These are phyloP conservation scores for Fusarium coicis DNA, from an alignment of 2,329 filamentous ascomycete genomes.

Conservation along the genomic window DNA sequence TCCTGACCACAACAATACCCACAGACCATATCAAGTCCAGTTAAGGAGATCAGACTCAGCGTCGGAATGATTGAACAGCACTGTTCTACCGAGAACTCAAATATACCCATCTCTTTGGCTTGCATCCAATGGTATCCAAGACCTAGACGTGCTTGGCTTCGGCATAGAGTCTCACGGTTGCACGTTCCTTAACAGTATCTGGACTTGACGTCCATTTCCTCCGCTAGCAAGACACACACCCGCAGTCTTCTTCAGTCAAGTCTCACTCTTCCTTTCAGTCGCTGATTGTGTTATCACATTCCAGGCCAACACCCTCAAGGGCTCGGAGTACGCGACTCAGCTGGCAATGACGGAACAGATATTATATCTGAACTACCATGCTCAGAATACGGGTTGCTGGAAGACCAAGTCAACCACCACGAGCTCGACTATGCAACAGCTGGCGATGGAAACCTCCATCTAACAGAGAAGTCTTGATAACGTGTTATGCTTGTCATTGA, in stretches of 20 bases:
- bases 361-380: not conserved
- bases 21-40: slow-evolving; percentile 47
- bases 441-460: slow-evolving; percentile 44
- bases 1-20: slow-evolving; percentile 48
- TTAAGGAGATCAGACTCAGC: slow-evolving; percentile 49
- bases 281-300: slow-evolving; percentile 61
- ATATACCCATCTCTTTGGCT: slow-evolving; percentile 54
- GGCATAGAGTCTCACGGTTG: slow-evolving; percentile 57
- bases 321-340: slow-evolving; percentile 48
- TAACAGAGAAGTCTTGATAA: slow-evolving; percentile 36
- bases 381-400: not conserved
- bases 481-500: slow-evolving; percentile 38
- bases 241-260: slow-evolving; percentile 53
- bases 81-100: slow-evolving; percentile 56
- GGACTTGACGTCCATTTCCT: slow-evolving; percentile 52
- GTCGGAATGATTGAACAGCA: slow-evolving; percentile 51
- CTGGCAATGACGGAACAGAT: not conserved
- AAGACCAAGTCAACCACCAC: slow-evolving; percentile 20
- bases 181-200: slow-evolving; percentile 57
- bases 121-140: slow-evolving; percentile 53
- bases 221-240: slow-evolving; percentile 48
- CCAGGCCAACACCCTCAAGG: slow-evolving; percentile 51
- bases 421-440: slow-evolving; percentile 41
- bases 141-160: slow-evolving; percentile 54
- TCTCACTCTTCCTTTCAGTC: slow-evolving; percentile 44